These are phyloP conservation scores for Camelina hispida DNA, from an alignment of 345 rosid genomes.

Conservation along the genomic window DNA sequence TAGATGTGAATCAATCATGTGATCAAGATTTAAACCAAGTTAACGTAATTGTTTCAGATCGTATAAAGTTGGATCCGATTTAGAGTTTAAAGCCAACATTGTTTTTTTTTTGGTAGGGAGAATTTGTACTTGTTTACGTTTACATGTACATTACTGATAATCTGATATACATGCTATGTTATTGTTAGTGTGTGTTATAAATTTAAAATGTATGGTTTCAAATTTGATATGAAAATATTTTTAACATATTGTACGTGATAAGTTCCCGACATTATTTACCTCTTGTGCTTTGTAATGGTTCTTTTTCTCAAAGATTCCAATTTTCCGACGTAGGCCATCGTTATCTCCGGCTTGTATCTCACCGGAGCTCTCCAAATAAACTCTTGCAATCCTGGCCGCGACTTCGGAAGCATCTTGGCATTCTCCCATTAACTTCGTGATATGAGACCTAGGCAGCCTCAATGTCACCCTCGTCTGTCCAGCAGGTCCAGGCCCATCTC, in stretches of 20 bases:
- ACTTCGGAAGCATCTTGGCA: conserved; percentile 61
- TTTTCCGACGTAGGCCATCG: neutral
- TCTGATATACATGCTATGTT: too few relatives aligned
- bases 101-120: too few relatives aligned
- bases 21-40: too few relatives aligned
- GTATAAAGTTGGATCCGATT: too few relatives aligned
- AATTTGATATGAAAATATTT: neutral
- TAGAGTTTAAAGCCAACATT: too few relatives aligned
- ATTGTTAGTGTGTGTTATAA: too few relatives aligned
- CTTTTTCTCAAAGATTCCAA: neutral
- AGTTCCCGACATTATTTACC: neutral
- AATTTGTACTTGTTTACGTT: too few relatives aligned
- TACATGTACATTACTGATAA: too few relatives aligned
- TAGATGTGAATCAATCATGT: too few relatives aligned
- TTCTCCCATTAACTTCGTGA: conserved; percentile 63
- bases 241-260: too few relatives aligned
- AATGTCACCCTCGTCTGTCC: conserved; percentile 52
- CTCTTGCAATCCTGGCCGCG: conserved; percentile 59
- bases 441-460: conserved; percentile 65
- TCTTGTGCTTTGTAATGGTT: neutral
- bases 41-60: too few relatives aligned
- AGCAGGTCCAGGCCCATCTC: conserved; percentile 4
- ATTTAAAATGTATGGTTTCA: neutral
- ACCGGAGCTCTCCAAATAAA: conserved; percentile 44
- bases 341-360: neutral